A percentile compares a stretch with the other conserved stretches of the same genome.
phyloP scores from a whole-genome alignment of 1,139 yeast species.

The Williopsis jadinii region DNA sequence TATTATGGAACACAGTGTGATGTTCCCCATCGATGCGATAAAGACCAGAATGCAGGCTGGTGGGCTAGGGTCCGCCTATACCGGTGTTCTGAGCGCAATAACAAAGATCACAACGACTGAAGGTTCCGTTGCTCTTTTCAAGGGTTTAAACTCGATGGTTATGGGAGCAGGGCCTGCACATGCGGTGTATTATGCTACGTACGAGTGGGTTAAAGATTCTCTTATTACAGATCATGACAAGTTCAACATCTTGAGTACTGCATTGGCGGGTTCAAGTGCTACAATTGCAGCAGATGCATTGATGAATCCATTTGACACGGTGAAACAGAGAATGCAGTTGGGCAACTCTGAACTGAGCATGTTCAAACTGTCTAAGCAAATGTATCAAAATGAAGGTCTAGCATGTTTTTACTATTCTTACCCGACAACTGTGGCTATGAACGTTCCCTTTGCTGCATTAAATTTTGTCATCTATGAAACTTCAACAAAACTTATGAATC shows the following conservation, averaged over 20 bases:
- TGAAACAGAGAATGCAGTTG: constrained; percentile 81
- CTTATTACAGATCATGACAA: constrained; percentile 30
- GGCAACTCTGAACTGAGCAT: constrained; percentile 22
- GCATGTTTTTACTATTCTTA: constrained; percentile 85
- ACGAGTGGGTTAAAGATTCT: constrained; percentile 72
- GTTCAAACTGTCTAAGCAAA: constrained; percentile 24
- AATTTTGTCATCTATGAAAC: constrained; percentile 93
- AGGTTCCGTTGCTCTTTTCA: constrained; percentile 86
- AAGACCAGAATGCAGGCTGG: constrained; percentile 94
- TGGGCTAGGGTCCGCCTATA: constrained; percentile 22
- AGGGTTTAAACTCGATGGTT: constrained; percentile 90
- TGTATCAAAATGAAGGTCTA: constrained; percentile 72
- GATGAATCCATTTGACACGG: constrained; percentile 96
- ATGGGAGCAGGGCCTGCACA: constrained; percentile 99
- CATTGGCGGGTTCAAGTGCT: constrained; percentile 89
- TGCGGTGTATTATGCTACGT: constrained; percentile 95
- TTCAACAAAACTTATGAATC: constrained; percentile 69
- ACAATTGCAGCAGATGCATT: constrained; percentile 90
- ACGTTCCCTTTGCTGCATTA: constrained; percentile 92
- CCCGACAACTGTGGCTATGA: constrained; percentile 90
- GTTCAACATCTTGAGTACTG: constrained; percentile 76
- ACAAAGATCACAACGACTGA: constrained; percentile 78
- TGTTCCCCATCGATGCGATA: constrained; percentile 94
- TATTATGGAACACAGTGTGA: constrained; percentile 94
- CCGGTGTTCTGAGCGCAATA: constrained; percentile 42